Evolutionary conservation across 768 basidiomycete species (phyloP).

Genomic region (Phaeotremella fagi): DNA sequence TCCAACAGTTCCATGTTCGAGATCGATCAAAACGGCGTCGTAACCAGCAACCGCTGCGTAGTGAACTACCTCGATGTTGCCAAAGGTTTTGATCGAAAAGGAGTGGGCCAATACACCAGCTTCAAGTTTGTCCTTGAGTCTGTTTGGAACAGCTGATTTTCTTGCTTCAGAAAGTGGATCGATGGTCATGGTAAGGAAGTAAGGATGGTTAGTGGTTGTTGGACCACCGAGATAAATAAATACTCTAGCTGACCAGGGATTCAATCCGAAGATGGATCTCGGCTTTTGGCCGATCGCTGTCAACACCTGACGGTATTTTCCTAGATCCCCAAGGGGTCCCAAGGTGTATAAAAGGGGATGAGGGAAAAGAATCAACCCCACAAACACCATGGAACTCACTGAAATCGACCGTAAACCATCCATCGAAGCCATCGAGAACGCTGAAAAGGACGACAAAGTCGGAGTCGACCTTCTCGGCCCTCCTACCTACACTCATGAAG

Average conservation of each 20-base stretch:
- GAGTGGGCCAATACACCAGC: slow-evolving; percentile 24
- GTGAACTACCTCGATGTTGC: slow-evolving; percentile 23
- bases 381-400: background rate
- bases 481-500: background rate
- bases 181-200: too few species aligned
- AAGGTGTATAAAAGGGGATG: background rate
- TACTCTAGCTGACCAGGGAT: too few species aligned
- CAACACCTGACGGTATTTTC: too few species aligned
- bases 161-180: slow-evolving; percentile 9
- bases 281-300: too few species aligned
- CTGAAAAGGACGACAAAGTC: background rate
- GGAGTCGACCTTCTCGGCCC: background rate
- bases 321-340: too few species aligned
- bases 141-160: slow-evolving; percentile 12
- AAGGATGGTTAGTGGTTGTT: too few species aligned
- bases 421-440: background rate
- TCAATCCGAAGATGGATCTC: too few species aligned
- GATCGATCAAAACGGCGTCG: slow-evolving; percentile 33
- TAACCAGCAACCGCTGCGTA: slow-evolving; percentile 31
- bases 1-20: slow-evolving; percentile 33
- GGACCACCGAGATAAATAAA: too few species aligned
- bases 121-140: slow-evolving; percentile 8
- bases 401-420: too few species aligned
- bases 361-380: background rate
- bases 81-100: slow-evolving; percentile 25